Evolutionary conservation across 257 asterid genomes (phyloP), one percentile per base, ranked within the genome.

Genomic region (Parsonsia alboflavescens): DNA sequence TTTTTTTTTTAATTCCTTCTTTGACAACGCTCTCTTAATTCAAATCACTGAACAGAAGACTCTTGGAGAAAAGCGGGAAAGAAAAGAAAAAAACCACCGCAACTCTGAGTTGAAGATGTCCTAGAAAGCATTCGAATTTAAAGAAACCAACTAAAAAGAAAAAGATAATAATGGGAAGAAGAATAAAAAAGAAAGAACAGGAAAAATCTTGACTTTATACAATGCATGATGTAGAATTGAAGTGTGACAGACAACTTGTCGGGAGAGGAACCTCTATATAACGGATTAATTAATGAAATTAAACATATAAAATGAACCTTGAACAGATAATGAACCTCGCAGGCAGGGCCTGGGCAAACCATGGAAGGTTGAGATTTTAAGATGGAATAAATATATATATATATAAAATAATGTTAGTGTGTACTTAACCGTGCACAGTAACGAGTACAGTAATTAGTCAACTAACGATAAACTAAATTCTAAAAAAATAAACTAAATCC

Each of bases 341-440:
- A 73, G 65, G 79, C 74, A 67, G 79, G 88, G 76, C 36, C 77
- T 81, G 83, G 81, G 82, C 24, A 82, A 46, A 83, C 84, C 89
- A 78, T 84, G 90, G 78, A 85, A 78, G 74, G 83, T 52, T 41
- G 67, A 53, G 75, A 79, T 65, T 72, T 21, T 11, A 71, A n/a
- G 54, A 39, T 17, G 41, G 46, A 10, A 53, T n/a, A n/a, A n/a
- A n/a, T n/a, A n/a, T n/a, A n/a, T n/a, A n/a, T n/a, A n/a, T n/a
- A n/a, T n/a, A n/a, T n/a, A n/a, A n/a, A n/a, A n/a, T n/a, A n/a
- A n/a, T n/a, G n/a, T n/a, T n/a, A n/a, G n/a, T n/a, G n/a, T n/a
- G n/a, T n/a, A n/a, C n/a, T n/a, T n/a, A n/a, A n/a, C n/a, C n/a
- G n/a, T n/a, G n/a, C n/a, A n/a, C n/a, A n/a, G n/a, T n/a, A n/a